These are phyloP conservation scores for Gastrodia elata DNA, from an alignment of 106 monocot species.

Conservation along the genomic window DNA sequence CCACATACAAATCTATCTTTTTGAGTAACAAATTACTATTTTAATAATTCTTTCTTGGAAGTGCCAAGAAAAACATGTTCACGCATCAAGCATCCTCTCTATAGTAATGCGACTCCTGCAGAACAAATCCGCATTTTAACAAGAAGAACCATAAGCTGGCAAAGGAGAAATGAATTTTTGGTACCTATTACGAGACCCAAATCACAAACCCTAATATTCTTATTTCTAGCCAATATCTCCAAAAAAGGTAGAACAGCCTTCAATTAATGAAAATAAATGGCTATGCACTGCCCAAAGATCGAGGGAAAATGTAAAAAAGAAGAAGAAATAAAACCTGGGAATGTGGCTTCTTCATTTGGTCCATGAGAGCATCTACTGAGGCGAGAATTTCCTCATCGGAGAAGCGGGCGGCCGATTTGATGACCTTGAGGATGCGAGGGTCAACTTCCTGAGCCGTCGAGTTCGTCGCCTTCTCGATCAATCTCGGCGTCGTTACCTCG, in stretches of 20 bases:
- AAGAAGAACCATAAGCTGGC: not conserved
- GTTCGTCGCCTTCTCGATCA: slow-evolving; percentile 65
- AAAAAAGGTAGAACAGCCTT: slow-evolving; percentile 2
- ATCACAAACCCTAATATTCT: not conserved
- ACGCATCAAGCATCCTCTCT: not conserved
- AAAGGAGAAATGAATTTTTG: not conserved
- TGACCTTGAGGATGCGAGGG: slow-evolving; percentile 55
- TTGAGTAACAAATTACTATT: not conserved
- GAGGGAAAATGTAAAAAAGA: not conserved
- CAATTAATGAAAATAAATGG: not conserved
- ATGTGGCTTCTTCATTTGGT: slow-evolving; percentile 72
- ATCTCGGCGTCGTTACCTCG: slow-evolving; percentile 7
- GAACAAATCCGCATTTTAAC: not conserved
- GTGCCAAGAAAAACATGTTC: not conserved
- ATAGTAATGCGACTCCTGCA: not conserved
- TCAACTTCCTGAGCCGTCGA: slow-evolving; percentile 55
- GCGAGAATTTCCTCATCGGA: slow-evolving; percentile 27
- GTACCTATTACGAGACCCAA: not conserved
- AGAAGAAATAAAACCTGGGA: slow-evolving; percentile 43
- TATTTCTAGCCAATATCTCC: not conserved
- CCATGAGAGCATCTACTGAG: slow-evolving; percentile 46
- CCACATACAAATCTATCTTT: too few species aligned
- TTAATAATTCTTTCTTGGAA: not conserved
- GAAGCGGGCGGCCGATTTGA: slow-evolving; percentile 61
- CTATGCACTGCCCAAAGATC: not conserved